Evolutionary conservation across 768 basidiomycete species (phyloP).

Genomic region (Gyrodon lividus): DNA sequence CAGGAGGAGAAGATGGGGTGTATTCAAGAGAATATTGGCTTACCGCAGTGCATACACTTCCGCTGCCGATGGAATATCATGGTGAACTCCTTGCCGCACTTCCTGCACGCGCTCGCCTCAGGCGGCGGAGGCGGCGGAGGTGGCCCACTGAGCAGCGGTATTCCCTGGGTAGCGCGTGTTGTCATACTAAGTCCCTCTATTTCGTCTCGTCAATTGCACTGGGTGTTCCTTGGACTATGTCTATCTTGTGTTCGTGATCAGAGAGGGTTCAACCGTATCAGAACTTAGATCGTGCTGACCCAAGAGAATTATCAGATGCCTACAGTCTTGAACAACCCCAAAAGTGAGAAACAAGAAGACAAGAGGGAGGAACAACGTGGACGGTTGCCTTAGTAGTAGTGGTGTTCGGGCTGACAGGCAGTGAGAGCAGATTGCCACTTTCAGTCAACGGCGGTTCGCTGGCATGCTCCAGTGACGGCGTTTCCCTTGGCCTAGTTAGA

Average conservation of each 20-base stretch:
- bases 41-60: slow-evolving; percentile 76
- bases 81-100: slow-evolving; percentile 73
- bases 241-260: not conserved
- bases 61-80: slow-evolving; percentile 61
- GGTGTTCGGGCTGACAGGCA: too few species aligned
- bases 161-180: slow-evolving; percentile 35
- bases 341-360: not conserved
- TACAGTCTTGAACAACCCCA: not conserved
- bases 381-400: not conserved
- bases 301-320: not conserved
- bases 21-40: slow-evolving; percentile 19
- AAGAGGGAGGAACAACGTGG: not conserved
- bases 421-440: too few species aligned
- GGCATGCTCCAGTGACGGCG: too few species aligned
- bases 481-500: too few species aligned
- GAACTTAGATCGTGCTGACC: not conserved
- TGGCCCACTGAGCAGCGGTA: slow-evolving; percentile 72
- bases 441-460: too few species aligned
- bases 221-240: not conserved
- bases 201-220: not conserved
- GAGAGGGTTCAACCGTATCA: not conserved
- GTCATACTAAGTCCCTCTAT: slow-evolving; percentile 14
- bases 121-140: slow-evolving; percentile 40
- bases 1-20: not conserved
- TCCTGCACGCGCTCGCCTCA: slow-evolving; percentile 50